Percentiles rank a stretch among this genome's conserved stretches.
Evolutionary conservation across 257 asterid species (phyloP).

Genomic region (Solanum bulbocastanum): DNA sequence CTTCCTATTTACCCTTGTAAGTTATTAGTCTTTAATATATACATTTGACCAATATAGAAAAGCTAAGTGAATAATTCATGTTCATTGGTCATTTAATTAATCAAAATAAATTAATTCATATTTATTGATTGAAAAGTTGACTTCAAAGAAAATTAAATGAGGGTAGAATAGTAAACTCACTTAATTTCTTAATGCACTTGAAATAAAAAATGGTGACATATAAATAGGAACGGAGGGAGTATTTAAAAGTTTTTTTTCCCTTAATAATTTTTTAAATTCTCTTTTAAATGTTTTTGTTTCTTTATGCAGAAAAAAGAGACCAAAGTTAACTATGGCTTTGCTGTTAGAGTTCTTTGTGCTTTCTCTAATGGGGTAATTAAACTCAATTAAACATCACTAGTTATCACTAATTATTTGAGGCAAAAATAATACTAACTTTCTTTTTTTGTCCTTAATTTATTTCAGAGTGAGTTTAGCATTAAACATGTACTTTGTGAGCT

Average conservation of each 20-base stretch:
- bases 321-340: slow-evolving; percentile 42
- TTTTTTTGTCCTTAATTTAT: background rate
- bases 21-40: too few relatives aligned
- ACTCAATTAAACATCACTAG: background rate
- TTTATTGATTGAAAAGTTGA: too few relatives aligned
- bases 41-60: too few relatives aligned
- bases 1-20: too few relatives aligned
- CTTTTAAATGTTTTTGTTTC: background rate
- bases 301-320: slow-evolving; percentile 45
- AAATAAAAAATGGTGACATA: too few relatives aligned
- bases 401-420: background rate
- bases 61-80: too few relatives aligned
- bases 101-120: too few relatives aligned
- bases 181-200: too few relatives aligned
- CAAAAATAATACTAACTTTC: background rate
- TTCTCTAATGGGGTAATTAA: slow-evolving; percentile 52
- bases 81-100: too few relatives aligned
- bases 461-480: slow-evolving; percentile 66
- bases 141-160: too few relatives aligned
- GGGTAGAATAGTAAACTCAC: too few relatives aligned
- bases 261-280: background rate
- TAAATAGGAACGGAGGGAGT: too few relatives aligned
- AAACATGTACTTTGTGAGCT: slow-evolving; percentile 64
- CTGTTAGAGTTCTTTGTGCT: slow-evolving; percentile 56
- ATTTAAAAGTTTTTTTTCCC: background rate